phyloP scores from a whole-genome alignment of 2,329 filamentous ascomycete genomes.

The Ascochyta fabae region DNA sequence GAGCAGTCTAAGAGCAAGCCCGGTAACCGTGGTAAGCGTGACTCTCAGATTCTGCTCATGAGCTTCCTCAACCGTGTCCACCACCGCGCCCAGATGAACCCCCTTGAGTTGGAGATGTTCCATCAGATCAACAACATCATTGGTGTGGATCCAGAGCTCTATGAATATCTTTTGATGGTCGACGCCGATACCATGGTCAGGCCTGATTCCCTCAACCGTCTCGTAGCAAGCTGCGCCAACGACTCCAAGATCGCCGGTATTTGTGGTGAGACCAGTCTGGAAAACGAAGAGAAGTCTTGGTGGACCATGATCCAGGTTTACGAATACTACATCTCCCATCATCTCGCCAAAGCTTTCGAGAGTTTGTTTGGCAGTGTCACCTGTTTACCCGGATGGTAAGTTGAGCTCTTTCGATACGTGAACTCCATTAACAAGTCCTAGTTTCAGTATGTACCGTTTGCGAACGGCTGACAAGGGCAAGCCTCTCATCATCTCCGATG shows the following conservation, averaged over 20 bases:
- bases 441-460: conserved; percentile 99
- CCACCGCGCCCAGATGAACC: conserved; percentile 91
- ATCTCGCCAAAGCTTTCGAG: conserved; percentile 95
- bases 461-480: conserved; percentile 93
- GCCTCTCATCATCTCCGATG: conserved; percentile 90
- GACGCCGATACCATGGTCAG: conserved; percentile 95
- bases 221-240: conserved; percentile 91
- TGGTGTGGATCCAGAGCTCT: conserved; percentile 94
- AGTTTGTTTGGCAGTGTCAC: conserved; percentile 97
- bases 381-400: conserved; percentile 98
- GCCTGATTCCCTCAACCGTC: conserved; percentile 88
- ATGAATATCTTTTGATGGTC: conserved; percentile 96
- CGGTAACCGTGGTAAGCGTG: conserved; percentile 97
- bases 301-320: conserved; percentile 99
- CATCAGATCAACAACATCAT: conserved; percentile 99
- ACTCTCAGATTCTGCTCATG: conserved; percentile 94
- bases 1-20: conserved; percentile 91
- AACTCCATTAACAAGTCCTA: conserved; percentile 50
- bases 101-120: conserved; percentile 96
- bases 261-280: conserved; percentile 93
- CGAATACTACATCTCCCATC: conserved; percentile 99
- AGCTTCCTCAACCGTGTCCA: conserved; percentile 98
- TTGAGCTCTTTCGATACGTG: conserved; percentile 30
- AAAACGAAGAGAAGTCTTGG: conserved; percentile 95
- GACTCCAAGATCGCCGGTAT: conserved; percentile 97